Percentiles rank a stretch among this genome's conserved stretches.
These are phyloP conservation scores for Mortierella sp. DNA, from an alignment of 371 early-diverging fungal species.

Conservation along the genomic window DNA sequence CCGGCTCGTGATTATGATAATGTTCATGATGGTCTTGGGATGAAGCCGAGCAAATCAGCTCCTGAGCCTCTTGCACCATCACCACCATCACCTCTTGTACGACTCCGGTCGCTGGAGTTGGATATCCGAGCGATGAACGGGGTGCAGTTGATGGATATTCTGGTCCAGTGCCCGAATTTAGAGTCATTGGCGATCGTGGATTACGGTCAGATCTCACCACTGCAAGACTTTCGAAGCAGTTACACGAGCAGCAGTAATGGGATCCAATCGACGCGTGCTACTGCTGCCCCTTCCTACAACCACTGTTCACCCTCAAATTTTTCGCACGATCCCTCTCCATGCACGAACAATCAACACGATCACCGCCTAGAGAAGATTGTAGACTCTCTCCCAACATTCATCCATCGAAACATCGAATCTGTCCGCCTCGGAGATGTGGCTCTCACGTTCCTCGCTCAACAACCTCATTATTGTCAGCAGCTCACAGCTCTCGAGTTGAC, in stretches of 20 bases:
- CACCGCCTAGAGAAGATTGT: background rate
- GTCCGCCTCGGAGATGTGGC: slow-evolving; percentile 13
- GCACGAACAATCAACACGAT: background rate
- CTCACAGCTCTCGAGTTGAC: slow-evolving; percentile 14
- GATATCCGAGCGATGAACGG: slow-evolving; percentile 23
- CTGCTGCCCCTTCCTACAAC: too few relatives aligned
- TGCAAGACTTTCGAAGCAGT: background rate
- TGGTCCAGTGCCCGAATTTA: slow-evolving; percentile 24
- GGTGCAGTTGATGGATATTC: background rate
- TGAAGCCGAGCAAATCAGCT: background rate
- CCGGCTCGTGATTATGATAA: too few relatives aligned
- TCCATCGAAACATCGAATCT: slow-evolving; percentile 8
- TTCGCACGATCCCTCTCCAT: too few relatives aligned
- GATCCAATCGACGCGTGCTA: too few relatives aligned
- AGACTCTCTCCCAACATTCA: slow-evolving; percentile 6
- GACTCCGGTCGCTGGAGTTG: slow-evolving; percentile 16
- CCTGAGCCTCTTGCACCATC: too few relatives aligned
- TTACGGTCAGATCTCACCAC: slow-evolving; percentile 13
- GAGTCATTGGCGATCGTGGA: slow-evolving; percentile 14
- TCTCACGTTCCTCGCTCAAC: slow-evolving; percentile 2
- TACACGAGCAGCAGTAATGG: background rate
- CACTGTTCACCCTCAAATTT: too few relatives aligned
- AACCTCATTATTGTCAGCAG: slow-evolving; percentile 1
- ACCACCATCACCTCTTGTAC: background rate
- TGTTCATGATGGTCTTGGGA: background rate